Evolutionary conservation across 306 rosid genomes (phyloP).

Genomic region (Lagenaria siceraria): DNA sequence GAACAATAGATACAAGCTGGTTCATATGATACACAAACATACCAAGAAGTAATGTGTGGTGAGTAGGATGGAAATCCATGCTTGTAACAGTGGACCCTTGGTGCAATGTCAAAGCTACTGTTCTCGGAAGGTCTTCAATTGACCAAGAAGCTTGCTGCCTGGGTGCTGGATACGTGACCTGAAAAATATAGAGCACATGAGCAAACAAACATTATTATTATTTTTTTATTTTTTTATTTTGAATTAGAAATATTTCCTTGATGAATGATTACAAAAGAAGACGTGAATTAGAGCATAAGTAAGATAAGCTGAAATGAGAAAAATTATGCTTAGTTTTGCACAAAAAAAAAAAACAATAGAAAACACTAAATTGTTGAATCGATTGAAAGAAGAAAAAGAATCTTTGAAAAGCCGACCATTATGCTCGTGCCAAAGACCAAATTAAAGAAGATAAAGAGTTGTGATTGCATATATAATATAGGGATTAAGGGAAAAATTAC

Average conservation of each 20-base stretch:
- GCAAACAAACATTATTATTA: conserved; percentile 10
- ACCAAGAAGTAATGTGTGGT: conserved; percentile 69
- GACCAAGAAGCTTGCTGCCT: conserved; percentile 64
- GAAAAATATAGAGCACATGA: conserved; percentile 15
- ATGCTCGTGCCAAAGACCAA: no score
- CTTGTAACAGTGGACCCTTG: conserved; percentile 78
- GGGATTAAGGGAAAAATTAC: conserved; percentile 24
- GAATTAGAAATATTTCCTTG: no score
- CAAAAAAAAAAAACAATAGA: no score
- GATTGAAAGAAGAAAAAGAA: no score
- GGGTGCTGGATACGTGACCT: conserved; percentile 57
- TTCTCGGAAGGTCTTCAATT: conserved; percentile 64
- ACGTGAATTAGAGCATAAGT: no score
- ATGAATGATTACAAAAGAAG: no score
- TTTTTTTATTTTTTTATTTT: no score
- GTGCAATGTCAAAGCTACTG: conserved; percentile 53
- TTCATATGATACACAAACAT: conserved; percentile 9
- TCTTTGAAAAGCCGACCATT: no score
- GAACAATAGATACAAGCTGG: not conserved
- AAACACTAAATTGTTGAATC: no score
- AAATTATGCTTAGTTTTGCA: no score
- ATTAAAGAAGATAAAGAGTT: not conserved
- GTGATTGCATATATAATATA: not conserved
- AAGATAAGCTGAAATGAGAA: no score
- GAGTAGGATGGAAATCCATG: conserved; percentile 95